Percentiles rank a stretch among this genome's conserved stretches.
phyloP scores from a whole-genome alignment of 345 rosid genomes.

The Populus nigra region DNA sequence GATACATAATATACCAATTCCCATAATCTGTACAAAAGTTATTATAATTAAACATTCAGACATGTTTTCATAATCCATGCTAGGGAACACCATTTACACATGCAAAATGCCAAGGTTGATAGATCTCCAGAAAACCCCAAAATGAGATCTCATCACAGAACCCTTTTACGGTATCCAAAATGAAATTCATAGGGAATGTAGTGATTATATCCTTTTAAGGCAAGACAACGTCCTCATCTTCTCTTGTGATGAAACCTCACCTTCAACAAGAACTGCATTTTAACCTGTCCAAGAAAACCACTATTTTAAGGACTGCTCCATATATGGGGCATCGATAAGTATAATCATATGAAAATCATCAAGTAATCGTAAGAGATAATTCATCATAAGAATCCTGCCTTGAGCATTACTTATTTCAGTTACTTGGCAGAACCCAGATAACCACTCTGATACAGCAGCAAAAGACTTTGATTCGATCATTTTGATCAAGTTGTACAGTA shows the following conservation, averaged over 20 bases:
- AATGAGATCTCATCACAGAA: neutral
- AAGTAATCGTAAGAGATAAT: too few relatives aligned
- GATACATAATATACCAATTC: neutral
- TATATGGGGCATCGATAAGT: neutral
- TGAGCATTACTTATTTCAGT: neutral
- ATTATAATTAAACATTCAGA: neutral
- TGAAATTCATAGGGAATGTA: neutral
- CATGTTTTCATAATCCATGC: neutral
- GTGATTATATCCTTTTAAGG: neutral
- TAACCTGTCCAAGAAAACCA: conserved; percentile 51
- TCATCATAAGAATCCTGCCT: neutral
- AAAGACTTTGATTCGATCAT: neutral
- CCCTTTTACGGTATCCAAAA: too few relatives aligned
- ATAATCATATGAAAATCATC: neutral
- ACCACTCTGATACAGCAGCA: neutral
- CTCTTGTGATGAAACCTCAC: conserved; percentile 74
- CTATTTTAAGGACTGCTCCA: neutral
- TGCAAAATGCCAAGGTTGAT: conserved; percentile 11
- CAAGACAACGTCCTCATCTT: conserved; percentile 31
- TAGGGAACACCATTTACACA: conserved; percentile 8
- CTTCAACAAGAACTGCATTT: conserved; percentile 73
- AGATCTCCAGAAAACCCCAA: conserved; percentile 55
- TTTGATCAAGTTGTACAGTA: neutral
- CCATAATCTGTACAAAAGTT: neutral
- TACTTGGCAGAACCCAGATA: neutral